Percentiles rank a stretch among this genome's conserved stretches.
Evolutionary conservation across 768 basidiomycete species (phyloP).

Genomic region (Chalciporus piperatus): DNA sequence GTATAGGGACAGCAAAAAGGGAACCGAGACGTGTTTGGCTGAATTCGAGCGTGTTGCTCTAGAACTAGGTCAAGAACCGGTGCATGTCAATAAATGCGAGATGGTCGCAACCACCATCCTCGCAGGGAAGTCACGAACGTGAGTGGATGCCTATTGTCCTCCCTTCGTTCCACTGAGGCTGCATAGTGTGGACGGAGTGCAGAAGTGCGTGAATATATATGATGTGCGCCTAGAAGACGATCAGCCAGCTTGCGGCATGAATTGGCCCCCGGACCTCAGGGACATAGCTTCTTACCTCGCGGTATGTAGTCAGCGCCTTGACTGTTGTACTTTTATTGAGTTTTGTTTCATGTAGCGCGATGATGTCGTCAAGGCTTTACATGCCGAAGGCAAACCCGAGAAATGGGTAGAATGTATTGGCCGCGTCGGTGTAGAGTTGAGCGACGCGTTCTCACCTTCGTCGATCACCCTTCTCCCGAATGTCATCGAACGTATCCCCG

Average conservation of each 20-base stretch:
- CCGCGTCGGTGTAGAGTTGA: slow-evolving; percentile 62
- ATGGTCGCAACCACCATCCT: slow-evolving; percentile 48
- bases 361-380: slow-evolving; percentile 81
- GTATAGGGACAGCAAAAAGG: slow-evolving; percentile 57
- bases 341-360: slow-evolving; percentile 49
- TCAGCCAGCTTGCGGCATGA: slow-evolving; percentile 90
- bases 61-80: slow-evolving; percentile 45
- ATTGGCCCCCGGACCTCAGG: slow-evolving; percentile 89
- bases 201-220: slow-evolving; percentile 90
- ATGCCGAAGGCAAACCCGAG: slow-evolving; percentile 72
- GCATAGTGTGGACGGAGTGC: slow-evolving; percentile 59
- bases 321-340: background rate
- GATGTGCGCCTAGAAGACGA: slow-evolving; percentile 90
- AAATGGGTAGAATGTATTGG: slow-evolving; percentile 87
- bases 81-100: slow-evolving; percentile 58
- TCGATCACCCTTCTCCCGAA: slow-evolving; percentile 74
- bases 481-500: slow-evolving; percentile 73
- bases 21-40: slow-evolving; percentile 58
- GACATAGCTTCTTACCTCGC: slow-evolving; percentile 75
- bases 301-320: slow-evolving; percentile 45
- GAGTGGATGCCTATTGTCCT: slow-evolving; percentile 2
- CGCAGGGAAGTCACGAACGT: slow-evolving; percentile 23
- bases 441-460: slow-evolving; percentile 54
- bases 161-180: slow-evolving; percentile 1
- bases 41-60: slow-evolving; percentile 35